Evolutionary conservation across 2,329 filamentous ascomycete species (phyloP), one percentile per base, ranked within the genome.

Genomic region (Amesomyces nigricolor): DNA sequence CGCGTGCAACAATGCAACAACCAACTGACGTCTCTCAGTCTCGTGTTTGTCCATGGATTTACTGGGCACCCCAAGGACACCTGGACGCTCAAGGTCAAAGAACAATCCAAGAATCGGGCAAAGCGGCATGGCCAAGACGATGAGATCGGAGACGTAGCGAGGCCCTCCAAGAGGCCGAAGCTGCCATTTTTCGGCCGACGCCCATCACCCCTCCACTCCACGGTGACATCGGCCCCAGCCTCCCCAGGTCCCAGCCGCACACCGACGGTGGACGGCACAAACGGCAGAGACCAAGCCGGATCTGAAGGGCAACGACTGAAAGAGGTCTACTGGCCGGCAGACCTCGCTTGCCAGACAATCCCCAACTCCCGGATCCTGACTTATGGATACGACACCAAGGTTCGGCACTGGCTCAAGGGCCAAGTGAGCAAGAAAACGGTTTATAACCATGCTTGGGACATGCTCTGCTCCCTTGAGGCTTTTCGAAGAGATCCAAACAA

Each of bases 391-490:
- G 66, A 68, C 47, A 66, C 66, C 4, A 54, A 65, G 7, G 55
- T 70, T 22, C 53, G 61, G 43, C 65, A 69, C 51, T n/a, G 38
- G 1, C 14, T 66, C 11, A 64, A 46, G 2, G 44, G 57, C 2
- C 49, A 51, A 19, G 45, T 61, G 5, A 71, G 63, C 54, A 57
- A 62, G 13, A 67, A 58, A 16, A 66, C 63, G 1, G 64, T 71
- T 1, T 67, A 67, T 47, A 67, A 71, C 51, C 65, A 69, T 39
- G 67, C 69, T 0, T 61, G 64, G 60, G 64, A 72, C 51, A 66
- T 73, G 29, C 58, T 73, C 8, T 58, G 67, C 6, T 63, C 58
- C 4, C 58, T 73, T 5, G 71, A 72, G 50, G 38, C 44, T 7
- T 58, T 59, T 5, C 58, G 58, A 11, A 7, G 13, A n/a, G 47